These are phyloP conservation scores for Leishmania mexicana DNA, from an alignment of 208 protist species.

Conservation along the genomic window DNA sequence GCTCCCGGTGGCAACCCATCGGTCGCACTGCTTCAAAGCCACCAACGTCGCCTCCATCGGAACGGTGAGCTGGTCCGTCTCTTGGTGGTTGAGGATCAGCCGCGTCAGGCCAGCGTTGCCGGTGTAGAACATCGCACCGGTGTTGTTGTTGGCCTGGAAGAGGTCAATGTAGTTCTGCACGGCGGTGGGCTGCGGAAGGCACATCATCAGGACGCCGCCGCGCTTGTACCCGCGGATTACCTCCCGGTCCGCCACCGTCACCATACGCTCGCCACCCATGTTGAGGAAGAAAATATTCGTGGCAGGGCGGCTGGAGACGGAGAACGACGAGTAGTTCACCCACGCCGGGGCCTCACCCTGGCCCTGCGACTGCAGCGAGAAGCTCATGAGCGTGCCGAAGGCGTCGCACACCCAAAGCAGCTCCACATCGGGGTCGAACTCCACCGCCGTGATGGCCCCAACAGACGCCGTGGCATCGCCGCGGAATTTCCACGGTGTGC, in stretches of 20 bases:
- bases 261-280: conserved; percentile 66
- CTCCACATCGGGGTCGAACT: conserved; percentile 89
- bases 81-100: conserved; percentile 48
- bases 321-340: conserved; percentile 83
- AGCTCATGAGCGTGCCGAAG: conserved; percentile 84
- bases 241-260: conserved; percentile 76
- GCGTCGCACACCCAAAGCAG: conserved; percentile 86
- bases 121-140: conserved; percentile 79
- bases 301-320: conserved; percentile 58
- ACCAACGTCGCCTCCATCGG: conserved; percentile 58
- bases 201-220: conserved; percentile 72
- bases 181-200: conserved; percentile 53
- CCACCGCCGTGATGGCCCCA: conserved; percentile 74
- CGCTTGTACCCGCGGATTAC: conserved; percentile 84
- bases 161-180: conserved; percentile 84
- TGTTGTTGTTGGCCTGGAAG: conserved; percentile 67
- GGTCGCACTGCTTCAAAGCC: conserved; percentile 61
- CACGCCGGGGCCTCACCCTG: conserved; percentile 68
- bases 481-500: conserved; percentile 71
- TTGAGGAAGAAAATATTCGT: conserved; percentile 75
- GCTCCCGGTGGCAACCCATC: conserved; percentile 76
- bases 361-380: conserved; percentile 60
- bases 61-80: conserved; percentile 54
- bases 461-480: conserved; percentile 66
- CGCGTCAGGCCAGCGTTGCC: conserved; percentile 84